Evolutionary conservation across 1,139 yeast genomes (phyloP).

Genomic region (Yamadazyma atmosphaerica): DNA sequence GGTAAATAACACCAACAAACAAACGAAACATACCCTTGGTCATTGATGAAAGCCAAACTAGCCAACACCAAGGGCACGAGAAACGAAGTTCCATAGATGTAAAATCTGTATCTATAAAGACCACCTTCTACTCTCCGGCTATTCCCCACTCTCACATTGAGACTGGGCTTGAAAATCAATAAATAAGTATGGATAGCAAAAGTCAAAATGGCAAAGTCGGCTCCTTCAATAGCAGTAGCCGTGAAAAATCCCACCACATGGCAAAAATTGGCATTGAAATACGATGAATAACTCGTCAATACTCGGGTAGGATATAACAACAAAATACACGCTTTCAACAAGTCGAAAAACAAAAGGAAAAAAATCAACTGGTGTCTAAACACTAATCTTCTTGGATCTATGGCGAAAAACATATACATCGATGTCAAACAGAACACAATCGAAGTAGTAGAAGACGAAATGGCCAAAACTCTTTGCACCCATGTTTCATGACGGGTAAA

Average conservation of each 20-base stretch:
- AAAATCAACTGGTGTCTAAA: constrained; percentile 75
- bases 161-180: constrained; percentile 62
- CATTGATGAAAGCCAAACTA: constrained; percentile 63
- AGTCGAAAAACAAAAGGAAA: constrained; percentile 67
- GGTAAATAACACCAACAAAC: constrained; percentile 86
- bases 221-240: constrained; percentile 81
- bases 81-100: constrained; percentile 60
- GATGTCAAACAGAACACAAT: constrained; percentile 55
- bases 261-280: constrained; percentile 57
- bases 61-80: constrained; percentile 70
- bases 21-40: constrained; percentile 58
- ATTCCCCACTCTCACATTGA: constrained; percentile 46
- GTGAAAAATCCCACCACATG: constrained; percentile 85
- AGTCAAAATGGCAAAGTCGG: constrained; percentile 79
- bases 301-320: constrained; percentile 71
- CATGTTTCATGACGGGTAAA: constrained; percentile 13
- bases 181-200: constrained; percentile 84
- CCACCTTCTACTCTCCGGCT: constrained; percentile 65
- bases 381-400: constrained; percentile 60
- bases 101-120: constrained; percentile 56
- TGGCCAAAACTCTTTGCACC: constrained; percentile 37
- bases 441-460: constrained; percentile 58
- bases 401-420: constrained; percentile 55
- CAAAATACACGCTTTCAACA: constrained; percentile 69
- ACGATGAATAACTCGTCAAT: constrained; percentile 47